Evolutionary conservation across 768 basidiomycete genomes (phyloP), one percentile per base, ranked within the genome.

Genomic region (Fomitopsis serialis): DNA sequence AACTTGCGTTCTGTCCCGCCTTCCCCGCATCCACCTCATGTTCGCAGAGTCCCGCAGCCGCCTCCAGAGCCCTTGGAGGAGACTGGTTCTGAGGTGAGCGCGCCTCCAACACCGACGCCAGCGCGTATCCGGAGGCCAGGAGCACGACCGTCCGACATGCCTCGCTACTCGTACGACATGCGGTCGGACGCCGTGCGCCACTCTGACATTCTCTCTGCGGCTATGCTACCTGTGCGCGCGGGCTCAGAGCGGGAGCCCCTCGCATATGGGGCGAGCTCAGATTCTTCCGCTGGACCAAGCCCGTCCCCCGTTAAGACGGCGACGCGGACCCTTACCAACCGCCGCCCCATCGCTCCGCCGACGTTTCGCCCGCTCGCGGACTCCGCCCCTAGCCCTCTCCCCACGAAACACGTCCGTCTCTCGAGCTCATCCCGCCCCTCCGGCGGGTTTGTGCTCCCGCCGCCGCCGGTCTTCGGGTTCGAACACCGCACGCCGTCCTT

Each of bases 361-460:
- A 27, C 48, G 11, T 36, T 40, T 35, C 21, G 48, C 21, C 34
- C 25, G 15, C 19, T 17, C 15, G 19, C 19, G 4, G 37, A 40
- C 7, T 4, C 13, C 19, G 37, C 37, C 4, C 37, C 37, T 19
- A 40, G 37, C 15, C 37, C 37, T 40, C 37, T 40, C 6, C 37
- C 37, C 19, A 40, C 37, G 7, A 40, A 40, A 42, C 8, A 77
- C 85, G 55, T 58, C 90, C 90, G 70, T 67, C 84, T 87, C 44
- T 78, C 76, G 13, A 93, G 79, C 67, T 93, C 92, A 64, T 94
- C 92, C 24, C 89, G 77, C 61, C 92, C 89, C 66, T 93, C 94
- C 61, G 80, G 37, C 82, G 66, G 83, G 78, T 55, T 87, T 80
- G 59, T 35, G n/a, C 7, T 8, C 24, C 13, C 48, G 3, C 37